Percentiles rank a stretch among this genome's conserved stretches.
Evolutionary conservation across 2,329 filamentous ascomycete species (phyloP).

Genomic region (Colletotrichum siamense): DNA sequence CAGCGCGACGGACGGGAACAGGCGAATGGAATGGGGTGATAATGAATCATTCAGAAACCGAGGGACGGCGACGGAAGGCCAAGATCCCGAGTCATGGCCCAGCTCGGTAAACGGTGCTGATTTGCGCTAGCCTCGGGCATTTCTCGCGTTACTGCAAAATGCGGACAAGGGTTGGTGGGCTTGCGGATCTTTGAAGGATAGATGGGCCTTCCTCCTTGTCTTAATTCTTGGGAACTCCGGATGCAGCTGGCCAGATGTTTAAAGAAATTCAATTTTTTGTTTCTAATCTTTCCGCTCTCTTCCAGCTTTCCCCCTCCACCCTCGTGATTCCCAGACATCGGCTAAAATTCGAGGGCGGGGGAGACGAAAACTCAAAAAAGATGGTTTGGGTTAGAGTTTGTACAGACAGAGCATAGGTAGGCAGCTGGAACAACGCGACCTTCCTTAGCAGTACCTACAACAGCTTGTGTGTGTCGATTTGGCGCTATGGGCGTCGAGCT

Average conservation of each 20-base stretch:
- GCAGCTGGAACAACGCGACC: background rate
- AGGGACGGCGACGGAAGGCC: background rate
- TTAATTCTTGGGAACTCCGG: background rate
- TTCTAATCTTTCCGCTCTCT: background rate
- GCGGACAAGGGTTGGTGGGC: background rate
- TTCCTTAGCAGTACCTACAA: background rate
- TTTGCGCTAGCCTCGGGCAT: conserved; percentile 11
- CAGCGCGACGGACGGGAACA: background rate
- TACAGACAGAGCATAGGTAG: background rate
- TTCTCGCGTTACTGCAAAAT: background rate
- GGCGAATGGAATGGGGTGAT: conserved; percentile 11
- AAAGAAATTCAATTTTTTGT: background rate
- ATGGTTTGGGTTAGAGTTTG: background rate
- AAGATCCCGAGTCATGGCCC: conserved; percentile 17
- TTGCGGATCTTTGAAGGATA: background rate
- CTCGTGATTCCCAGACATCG: background rate
- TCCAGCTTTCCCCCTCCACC: background rate
- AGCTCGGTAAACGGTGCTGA: background rate
- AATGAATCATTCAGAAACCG: conserved; percentile 18
- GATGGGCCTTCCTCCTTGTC: background rate
- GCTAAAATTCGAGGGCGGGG: background rate
- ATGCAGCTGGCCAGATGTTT: background rate
- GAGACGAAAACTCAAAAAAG: background rate
- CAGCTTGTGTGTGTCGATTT: background rate
- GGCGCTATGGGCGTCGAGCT: no score